These are phyloP conservation scores for Penicillium occitanis DNA, from an alignment of 2,329 filamentous ascomycete genomes.

Conservation along the genomic window DNA sequence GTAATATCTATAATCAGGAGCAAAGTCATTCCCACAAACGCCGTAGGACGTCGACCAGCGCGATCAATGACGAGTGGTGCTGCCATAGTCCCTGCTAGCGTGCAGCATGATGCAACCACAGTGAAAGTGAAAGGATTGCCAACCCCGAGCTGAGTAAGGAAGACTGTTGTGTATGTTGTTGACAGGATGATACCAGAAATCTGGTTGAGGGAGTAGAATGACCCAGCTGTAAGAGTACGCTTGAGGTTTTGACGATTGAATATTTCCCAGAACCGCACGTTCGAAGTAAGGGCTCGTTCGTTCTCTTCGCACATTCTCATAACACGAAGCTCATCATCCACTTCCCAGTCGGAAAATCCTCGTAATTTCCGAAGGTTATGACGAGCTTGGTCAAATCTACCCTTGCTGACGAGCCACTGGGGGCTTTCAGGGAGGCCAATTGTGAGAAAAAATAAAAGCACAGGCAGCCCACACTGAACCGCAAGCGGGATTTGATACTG, in stretches of 20 bases:
- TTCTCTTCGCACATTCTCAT: constrained; percentile 33
- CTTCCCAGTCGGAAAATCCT: constrained; percentile 31
- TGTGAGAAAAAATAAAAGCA: constrained; percentile 33
- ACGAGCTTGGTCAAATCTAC: constrained; percentile 32
- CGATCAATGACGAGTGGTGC: constrained; percentile 39
- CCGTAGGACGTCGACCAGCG: constrained; percentile 37
- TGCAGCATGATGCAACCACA: constrained; percentile 38
- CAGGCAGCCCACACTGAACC: constrained; percentile 36
- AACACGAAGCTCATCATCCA: constrained; percentile 35
- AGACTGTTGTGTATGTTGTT: constrained; percentile 41
- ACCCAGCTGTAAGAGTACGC: constrained; percentile 38
- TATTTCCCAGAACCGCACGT: constrained; percentile 39
- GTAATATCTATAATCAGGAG: constrained; percentile 36
- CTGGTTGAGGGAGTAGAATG: constrained; percentile 39
- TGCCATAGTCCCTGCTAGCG: constrained; percentile 37
- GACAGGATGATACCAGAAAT: constrained; percentile 40
- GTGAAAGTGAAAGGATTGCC: constrained; percentile 37
- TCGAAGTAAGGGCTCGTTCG: constrained; percentile 26
- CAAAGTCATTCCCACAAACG: constrained; percentile 36
- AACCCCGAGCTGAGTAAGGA: constrained; percentile 37
- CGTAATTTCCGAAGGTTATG: constrained; percentile 35
- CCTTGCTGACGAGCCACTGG: constrained; percentile 34
- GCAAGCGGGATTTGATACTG: constrained; percentile 40
- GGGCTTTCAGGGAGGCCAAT: constrained; percentile 37
- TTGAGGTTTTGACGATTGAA: constrained; percentile 36